phyloP scores from a whole-genome alignment of 148 eudicot genomes.

The Vaccinium corymbosum region DNA sequence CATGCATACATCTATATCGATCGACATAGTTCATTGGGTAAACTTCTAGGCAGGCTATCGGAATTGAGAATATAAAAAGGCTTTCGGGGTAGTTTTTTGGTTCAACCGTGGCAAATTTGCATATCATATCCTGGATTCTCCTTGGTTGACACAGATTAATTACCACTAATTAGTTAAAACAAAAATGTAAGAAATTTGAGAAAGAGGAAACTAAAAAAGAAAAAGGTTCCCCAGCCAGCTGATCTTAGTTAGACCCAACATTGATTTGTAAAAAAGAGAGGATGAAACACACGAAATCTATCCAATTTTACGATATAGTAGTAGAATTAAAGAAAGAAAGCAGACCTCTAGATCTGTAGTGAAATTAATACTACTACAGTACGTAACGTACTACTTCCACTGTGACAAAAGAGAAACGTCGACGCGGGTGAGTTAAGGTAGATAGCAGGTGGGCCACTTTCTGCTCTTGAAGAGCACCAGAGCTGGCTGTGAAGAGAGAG shows the following conservation, averaged over 20 bases:
- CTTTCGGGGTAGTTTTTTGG: background rate
- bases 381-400: background rate
- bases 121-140: too few species aligned
- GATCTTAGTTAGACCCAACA: background rate
- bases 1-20: background rate
- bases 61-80: background rate
- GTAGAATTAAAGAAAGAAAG: background rate
- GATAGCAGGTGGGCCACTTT: constrained; percentile 10
- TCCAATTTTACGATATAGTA: background rate
- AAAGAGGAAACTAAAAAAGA: background rate
- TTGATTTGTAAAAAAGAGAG: background rate
- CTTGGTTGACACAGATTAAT: too few species aligned
- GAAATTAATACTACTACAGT: background rate
- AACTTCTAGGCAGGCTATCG: background rate
- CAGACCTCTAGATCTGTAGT: background rate
- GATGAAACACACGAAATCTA: background rate
- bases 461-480: constrained; percentile 1
- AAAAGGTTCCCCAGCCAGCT: background rate
- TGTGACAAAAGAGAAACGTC: background rate
- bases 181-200: background rate
- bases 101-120: background rate
- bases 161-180: too few species aligned
- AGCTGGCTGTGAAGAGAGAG: background rate
- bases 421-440: background rate
- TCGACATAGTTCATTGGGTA: background rate